A percentile compares a stretch with the other conserved stretches of the same genome.
Evolutionary conservation across 2,329 filamentous ascomycete genomes (phyloP).

Genomic region (Fusarium begoniae): DNA sequence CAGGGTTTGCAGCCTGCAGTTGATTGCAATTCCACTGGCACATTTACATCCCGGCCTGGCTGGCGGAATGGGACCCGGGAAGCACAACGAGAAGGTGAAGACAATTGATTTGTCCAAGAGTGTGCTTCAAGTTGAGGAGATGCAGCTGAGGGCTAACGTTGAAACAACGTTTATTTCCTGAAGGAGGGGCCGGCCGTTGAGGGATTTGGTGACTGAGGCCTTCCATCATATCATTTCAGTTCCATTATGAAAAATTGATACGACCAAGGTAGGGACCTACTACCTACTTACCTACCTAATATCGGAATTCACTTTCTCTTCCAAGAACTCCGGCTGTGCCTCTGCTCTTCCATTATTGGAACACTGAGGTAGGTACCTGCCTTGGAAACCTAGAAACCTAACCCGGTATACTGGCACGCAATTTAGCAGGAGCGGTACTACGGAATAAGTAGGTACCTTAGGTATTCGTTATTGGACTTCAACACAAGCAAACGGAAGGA

Average conservation of each 20-base stretch:
- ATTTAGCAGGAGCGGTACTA: not conserved
- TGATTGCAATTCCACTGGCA: constrained; percentile 16
- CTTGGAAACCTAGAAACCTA: not conserved
- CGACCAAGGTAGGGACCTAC: not conserved
- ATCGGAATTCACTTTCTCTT: not conserved
- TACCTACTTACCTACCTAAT: not conserved
- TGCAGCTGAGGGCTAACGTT: constrained; percentile 21
- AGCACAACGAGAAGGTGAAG: constrained; percentile 14
- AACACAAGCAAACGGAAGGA: not conserved
- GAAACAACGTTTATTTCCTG: constrained; percentile 24
- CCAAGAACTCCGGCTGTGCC: not conserved
- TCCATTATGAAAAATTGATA: not conserved
- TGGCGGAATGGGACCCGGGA: constrained; percentile 12
- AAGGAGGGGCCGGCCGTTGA: not conserved
- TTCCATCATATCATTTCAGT: not conserved
- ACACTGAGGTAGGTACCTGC: not conserved
- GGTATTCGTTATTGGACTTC: not conserved
- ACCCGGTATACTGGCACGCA: not conserved
- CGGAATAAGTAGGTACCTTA: too few species aligned
- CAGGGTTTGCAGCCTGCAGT: constrained; percentile 16
- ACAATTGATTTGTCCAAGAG: constrained; percentile 28
- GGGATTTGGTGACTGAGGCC: constrained; percentile 17
- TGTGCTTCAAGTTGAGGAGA: constrained; percentile 25
- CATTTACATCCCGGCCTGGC: constrained; percentile 15
- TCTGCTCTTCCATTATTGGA: not conserved